Conservation (phyloP, 2,329 filamentous ascomycete genomes). For the Diaporthe velutina region DNA sequence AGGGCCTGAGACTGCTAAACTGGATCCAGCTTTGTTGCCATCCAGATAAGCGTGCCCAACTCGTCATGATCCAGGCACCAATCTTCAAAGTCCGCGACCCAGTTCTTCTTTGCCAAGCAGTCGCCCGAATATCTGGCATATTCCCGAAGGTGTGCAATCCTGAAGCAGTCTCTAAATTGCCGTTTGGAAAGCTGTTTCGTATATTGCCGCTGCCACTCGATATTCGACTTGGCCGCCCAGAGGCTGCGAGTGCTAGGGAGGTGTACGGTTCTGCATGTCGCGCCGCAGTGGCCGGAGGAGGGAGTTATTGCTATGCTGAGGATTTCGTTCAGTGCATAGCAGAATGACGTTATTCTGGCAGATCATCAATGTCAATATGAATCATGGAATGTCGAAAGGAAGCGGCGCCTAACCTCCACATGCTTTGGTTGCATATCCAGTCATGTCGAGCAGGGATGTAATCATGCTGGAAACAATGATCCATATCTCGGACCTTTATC, state of each 20-base stretch:
- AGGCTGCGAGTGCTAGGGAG: background rate
- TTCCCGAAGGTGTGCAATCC: background rate
- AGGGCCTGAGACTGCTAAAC: background rate
- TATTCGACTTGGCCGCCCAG: background rate
- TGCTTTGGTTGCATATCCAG: background rate
- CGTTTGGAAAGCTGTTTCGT: background rate
- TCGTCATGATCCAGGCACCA: conserved; percentile 2
- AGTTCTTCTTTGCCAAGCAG: background rate
- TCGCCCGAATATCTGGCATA: background rate
- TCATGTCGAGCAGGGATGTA: background rate
- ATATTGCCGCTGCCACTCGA: background rate
- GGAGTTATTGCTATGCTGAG: background rate
- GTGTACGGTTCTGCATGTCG: background rate
- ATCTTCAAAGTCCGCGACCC: background rate
- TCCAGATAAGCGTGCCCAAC: background rate
- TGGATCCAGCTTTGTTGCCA: background rate
- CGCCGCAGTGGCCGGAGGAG: background rate
- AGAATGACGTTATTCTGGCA: background rate
- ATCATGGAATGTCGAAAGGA: background rate
- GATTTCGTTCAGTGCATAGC: background rate
- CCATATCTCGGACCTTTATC: background rate
- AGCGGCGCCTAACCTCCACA: background rate
- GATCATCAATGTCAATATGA: background rate
- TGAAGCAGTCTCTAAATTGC: background rate
- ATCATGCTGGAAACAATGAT: background rate